Evolutionary conservation across 768 basidiomycete genomes (phyloP).

Genomic region (Lentinula guzmanii): DNA sequence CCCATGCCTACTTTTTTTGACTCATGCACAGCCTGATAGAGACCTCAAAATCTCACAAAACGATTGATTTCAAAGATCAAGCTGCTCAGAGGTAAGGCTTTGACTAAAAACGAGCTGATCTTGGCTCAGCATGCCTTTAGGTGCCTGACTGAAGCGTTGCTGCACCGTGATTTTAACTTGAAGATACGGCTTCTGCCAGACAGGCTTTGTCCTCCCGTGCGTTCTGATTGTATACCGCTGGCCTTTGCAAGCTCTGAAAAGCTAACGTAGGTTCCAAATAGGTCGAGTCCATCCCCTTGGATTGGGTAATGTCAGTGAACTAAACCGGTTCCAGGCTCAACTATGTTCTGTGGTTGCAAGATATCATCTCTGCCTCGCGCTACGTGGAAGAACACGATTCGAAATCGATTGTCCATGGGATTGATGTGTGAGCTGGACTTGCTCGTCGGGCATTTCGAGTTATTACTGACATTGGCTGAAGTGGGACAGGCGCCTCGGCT

Average conservation of each 20-base stretch:
- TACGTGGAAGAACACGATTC: constrained; percentile 3
- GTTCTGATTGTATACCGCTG: constrained; percentile 15
- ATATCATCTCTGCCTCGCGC: constrained; percentile 39
- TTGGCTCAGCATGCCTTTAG: constrained; percentile 30
- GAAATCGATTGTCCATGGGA: constrained; percentile 32
- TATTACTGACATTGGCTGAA: constrained; percentile 18
- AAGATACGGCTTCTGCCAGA: constrained; percentile 56
- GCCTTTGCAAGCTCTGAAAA: background rate
- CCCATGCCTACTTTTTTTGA: background rate
- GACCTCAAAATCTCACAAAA: constrained; percentile 22
- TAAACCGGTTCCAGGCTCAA: constrained; percentile 51
- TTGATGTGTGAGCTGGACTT: constrained; percentile 61
- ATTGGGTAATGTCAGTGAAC: background rate
- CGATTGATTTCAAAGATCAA: constrained; percentile 76
- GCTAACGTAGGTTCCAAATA: constrained; percentile 57
- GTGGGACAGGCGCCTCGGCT: constrained; percentile 87
- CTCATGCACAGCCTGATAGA: constrained; percentile 12
- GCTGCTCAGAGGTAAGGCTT: constrained; percentile 56
- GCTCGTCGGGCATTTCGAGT: too few species aligned
- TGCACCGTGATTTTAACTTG: constrained; percentile 69
- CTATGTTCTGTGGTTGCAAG: constrained; percentile 83
- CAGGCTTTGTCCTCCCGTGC: constrained; percentile 83
- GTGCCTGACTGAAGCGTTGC: constrained; percentile 71
- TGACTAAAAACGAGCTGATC: background rate
- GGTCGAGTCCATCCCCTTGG: constrained; percentile 29